Conservation (phyloP, 805 yeast species). For the Dipodascopsis uninucleata region DNA sequence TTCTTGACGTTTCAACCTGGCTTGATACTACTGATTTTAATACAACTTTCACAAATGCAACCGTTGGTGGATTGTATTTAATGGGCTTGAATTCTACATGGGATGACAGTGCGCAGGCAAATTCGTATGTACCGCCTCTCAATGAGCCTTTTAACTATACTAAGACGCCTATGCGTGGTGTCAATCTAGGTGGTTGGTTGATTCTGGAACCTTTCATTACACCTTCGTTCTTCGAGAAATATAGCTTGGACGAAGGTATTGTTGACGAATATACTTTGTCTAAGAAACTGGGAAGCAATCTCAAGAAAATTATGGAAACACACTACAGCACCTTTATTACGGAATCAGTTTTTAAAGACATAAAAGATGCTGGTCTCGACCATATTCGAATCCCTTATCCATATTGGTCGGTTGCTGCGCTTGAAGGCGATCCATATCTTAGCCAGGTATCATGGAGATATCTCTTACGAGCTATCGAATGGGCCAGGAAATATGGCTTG, state of each 20-base stretch:
- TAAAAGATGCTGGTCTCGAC: conserved; percentile 65
- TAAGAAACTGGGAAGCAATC: conserved; percentile 44
- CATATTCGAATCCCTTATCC: conserved; percentile 89
- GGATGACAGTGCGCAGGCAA: conserved; percentile 34
- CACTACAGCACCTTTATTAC: conserved; percentile 82
- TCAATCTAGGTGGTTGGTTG: conserved; percentile 85
- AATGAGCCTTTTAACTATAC: conserved; percentile 32
- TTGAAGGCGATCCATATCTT: conserved; percentile 72
- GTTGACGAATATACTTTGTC: conserved; percentile 76
- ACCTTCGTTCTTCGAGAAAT: conserved; percentile 63
- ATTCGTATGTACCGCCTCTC: conserved; percentile 34
- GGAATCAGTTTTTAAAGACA: conserved; percentile 63
- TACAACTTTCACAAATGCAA: conserved; percentile 36
- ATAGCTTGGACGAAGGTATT: conserved; percentile 34
- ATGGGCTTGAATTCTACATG: conserved; percentile 38
- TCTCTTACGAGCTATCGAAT: conserved; percentile 59
- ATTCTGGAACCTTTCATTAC: conserved; percentile 81
- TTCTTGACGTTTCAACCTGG: conserved; percentile 36
- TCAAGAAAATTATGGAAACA: conserved; percentile 46
- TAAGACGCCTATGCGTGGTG: conserved; percentile 51
- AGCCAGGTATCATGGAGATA: conserved; percentile 54
- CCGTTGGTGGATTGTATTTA: conserved; percentile 36
- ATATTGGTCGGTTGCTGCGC: conserved; percentile 79
- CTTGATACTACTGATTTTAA: conserved; percentile 36
- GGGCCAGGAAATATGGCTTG: conserved; percentile 60